phyloP scores from a whole-genome alignment of 108 stramenopile species.

The Mediolabrus comicus region DNA sequence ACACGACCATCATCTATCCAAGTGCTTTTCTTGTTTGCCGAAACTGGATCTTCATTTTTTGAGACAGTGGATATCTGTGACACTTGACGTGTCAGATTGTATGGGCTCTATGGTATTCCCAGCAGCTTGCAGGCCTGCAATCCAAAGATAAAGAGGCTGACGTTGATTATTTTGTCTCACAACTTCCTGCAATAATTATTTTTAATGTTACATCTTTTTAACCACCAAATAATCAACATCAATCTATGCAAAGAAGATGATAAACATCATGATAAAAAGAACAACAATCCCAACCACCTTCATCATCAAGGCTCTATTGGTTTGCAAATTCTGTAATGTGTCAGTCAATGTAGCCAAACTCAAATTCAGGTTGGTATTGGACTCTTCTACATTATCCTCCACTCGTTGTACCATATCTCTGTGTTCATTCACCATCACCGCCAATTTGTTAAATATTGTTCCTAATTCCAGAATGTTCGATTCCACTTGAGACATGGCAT shows the following conservation, averaged over 20 bases:
- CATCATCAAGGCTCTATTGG: conserved; percentile 62
- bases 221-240: background rate
- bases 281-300: conserved; percentile 79
- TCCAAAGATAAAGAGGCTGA: too few species aligned
- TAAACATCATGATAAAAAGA: conserved; percentile 81
- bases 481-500: conserved; percentile 86
- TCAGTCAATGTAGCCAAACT: conserved; percentile 75
- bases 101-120: too few species aligned
- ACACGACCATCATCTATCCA: too few species aligned
- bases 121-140: too few species aligned
- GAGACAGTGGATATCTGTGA: too few species aligned
- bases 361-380: conserved; percentile 76
- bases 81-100: too few species aligned
- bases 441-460: conserved; percentile 85
- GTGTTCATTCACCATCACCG: conserved; percentile 88
- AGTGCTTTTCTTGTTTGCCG: too few species aligned
- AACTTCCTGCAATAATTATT: background rate
- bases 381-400: conserved; percentile 90
- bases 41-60: too few species aligned
- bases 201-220: background rate
- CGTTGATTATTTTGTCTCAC: too few species aligned
- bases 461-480: conserved; percentile 86
- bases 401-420: conserved; percentile 87
- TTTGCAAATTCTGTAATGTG: conserved; percentile 75
- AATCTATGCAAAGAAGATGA: conserved; percentile 81